Conservation (phyloP, 768 basidiomycete species). For the Tulasnella sp. region DNA sequence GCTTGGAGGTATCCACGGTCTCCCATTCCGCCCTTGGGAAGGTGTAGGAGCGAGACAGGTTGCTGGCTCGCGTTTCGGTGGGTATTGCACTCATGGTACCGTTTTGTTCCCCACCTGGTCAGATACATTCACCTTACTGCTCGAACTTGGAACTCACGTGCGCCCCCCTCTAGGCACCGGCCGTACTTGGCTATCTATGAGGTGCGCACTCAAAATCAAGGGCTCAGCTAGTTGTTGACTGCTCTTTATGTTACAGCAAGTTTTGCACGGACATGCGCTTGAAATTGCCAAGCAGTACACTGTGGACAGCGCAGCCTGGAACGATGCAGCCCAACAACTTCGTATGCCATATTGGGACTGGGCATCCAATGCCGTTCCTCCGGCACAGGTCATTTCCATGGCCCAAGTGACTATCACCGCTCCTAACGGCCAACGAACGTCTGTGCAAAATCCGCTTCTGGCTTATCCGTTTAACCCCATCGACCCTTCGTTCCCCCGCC, state of each 20-base stretch:
- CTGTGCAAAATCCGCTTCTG: slow-evolving; percentile 6
- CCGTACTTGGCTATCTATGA: slow-evolving; percentile 47
- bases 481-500: not conserved
- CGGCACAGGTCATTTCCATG: slow-evolving; percentile 35
- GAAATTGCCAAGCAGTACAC: slow-evolving; percentile 39
- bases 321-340: slow-evolving; percentile 32
- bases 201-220: slow-evolving; percentile 30
- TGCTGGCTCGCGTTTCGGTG: slow-evolving; percentile 31
- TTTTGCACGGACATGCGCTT: slow-evolving; percentile 36
- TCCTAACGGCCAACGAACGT: slow-evolving; percentile 27
- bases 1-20: slow-evolving; percentile 47
- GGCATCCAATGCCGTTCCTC: slow-evolving; percentile 37
- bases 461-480: slow-evolving; percentile 17
- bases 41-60: slow-evolving; percentile 30
- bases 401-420: slow-evolving; percentile 32
- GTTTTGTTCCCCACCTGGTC: slow-evolving; percentile 30
- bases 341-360: slow-evolving; percentile 49
- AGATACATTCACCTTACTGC: not conserved
- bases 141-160: not conserved
- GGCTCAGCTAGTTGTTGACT: not conserved
- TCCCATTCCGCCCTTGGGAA: slow-evolving; percentile 41
- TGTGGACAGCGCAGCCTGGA: slow-evolving; percentile 27
- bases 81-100: slow-evolving; percentile 49
- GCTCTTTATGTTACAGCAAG: slow-evolving; percentile 36
- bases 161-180: slow-evolving; percentile 50